Evolutionary conservation across 371 early-diverging fungal genomes (phyloP), one percentile per base, ranked within the genome.

Genomic region (Syncephalastrum contaminatum): DNA sequence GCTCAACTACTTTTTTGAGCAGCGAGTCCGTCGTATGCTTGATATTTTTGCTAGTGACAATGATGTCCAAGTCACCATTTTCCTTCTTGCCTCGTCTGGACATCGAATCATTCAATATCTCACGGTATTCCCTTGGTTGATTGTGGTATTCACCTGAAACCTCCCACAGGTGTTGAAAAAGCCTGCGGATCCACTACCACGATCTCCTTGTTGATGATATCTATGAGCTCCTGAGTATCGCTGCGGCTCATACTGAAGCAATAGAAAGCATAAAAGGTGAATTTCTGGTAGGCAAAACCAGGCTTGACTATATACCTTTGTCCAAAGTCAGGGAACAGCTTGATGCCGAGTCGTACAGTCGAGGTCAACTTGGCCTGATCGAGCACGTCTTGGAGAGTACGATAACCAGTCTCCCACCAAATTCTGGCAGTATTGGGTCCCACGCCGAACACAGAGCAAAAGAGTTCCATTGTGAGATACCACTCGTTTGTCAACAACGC

Each of bases 1-100:
- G 24, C 0, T 67, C 59, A 0, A 71, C 62, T 0, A 82, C 24
- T 12, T 51, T 43, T 8, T 54, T 27, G 39, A 82, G 49, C 7
- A 82, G 48, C 4, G 48, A 55, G 45, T 44, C 50, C 15, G 59
- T 64, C 4, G 24, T 15, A 13, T 54, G 55, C 22, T 63, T 60
- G 8, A 51, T 30, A 19, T 58, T 52, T 21, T 62, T 63, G 57
- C 64, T 72, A 15, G 75, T 67, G 7, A 83, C 64, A 13, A 83
- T 60, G 12, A 81, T 56, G 59, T 83, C 84, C 25, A 83, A 49
- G 62, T 83, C 84, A 1, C 78, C 81, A 56, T 67, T 77, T 36
- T 71, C 59, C 22, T 64, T 54, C 56, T 83, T 83, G 0, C 84
- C 84, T 8, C 84, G 56, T 36, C 77, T 72, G 56, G 19, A 36